A percentile compares a stretch with the other conserved stretches of the same genome.
phyloP scores from a whole-genome alignment of 768 basidiomycete genomes.

The Mycena sanguinolenta region DNA sequence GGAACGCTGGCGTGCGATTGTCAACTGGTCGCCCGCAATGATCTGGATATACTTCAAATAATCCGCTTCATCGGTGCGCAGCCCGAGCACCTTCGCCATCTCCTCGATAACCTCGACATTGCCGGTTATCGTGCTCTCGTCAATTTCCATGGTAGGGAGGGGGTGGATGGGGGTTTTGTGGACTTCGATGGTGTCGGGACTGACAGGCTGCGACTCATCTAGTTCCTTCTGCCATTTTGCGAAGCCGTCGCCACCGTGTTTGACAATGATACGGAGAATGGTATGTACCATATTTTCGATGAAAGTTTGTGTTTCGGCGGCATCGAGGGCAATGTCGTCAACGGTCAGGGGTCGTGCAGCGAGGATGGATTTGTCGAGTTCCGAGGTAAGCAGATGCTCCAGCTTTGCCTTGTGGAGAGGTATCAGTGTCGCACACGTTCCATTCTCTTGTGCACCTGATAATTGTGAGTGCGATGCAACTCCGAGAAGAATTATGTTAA shows the following conservation, averaged over 20 bases:
- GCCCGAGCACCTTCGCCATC: slow-evolving; percentile 22
- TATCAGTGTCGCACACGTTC: too few species aligned
- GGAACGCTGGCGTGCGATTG: slow-evolving; percentile 33
- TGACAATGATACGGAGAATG: slow-evolving; percentile 34
- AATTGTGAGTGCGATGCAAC: too few species aligned
- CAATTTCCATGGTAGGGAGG: slow-evolving; percentile 31
- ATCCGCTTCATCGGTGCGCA: slow-evolving; percentile 9
- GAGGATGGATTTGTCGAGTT: slow-evolving; percentile 33
- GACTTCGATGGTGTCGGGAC: slow-evolving; percentile 20
- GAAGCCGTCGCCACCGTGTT: slow-evolving; percentile 31
- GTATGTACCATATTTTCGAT: slow-evolving; percentile 4
- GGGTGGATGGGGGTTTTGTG: slow-evolving; percentile 31
- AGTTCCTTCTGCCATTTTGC: slow-evolving; percentile 9
- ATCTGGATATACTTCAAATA: slow-evolving; percentile 24
- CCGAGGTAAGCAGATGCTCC: slow-evolving; percentile 37
- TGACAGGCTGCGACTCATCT: slow-evolving; percentile 15
- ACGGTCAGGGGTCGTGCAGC: slow-evolving; percentile 33
- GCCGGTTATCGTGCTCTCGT: slow-evolving; percentile 34
- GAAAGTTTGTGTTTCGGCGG: slow-evolving; percentile 25
- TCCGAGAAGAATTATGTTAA: neutral
- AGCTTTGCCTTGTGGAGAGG: slow-evolving; percentile 32
- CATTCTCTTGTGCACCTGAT: slow-evolving; percentile 45
- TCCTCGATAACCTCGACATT: slow-evolving; percentile 38
- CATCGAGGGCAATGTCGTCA: slow-evolving; percentile 37
- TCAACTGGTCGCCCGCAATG: slow-evolving; percentile 38